phyloP scores from a whole-genome alignment of 768 basidiomycete species.

The Tulasnella sp. region DNA sequence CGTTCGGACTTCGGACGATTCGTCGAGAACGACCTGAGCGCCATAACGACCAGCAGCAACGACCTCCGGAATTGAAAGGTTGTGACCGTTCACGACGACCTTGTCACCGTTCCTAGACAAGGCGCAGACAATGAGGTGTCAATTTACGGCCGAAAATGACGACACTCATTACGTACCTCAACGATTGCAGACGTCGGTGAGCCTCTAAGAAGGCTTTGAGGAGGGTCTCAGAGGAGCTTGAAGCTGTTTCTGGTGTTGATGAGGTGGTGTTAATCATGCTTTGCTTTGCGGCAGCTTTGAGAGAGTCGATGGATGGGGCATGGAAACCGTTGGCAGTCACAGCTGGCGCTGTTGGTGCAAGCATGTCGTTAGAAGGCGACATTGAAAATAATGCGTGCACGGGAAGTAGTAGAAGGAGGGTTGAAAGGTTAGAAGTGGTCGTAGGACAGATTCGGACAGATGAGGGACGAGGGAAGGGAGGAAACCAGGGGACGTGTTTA shows the following conservation, averaged over 20 bases:
- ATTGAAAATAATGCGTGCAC: background rate
- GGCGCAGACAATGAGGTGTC: slow-evolving; percentile 44
- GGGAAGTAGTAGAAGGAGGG: background rate
- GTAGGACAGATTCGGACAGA: background rate
- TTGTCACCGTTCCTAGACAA: slow-evolving; percentile 63
- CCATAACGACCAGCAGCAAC: slow-evolving; percentile 72
- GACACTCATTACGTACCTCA: slow-evolving; percentile 16
- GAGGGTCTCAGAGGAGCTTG: slow-evolving; percentile 16
- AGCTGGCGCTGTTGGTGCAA: slow-evolving; percentile 1
- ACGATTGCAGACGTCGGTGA: slow-evolving; percentile 26
- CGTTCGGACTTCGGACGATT: slow-evolving; percentile 52
- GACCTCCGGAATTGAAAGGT: slow-evolving; percentile 74
- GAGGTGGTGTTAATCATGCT: slow-evolving; percentile 6
- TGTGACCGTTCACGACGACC: slow-evolving; percentile 69
- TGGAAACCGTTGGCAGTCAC: slow-evolving; percentile 14
- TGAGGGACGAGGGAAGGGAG: slow-evolving; percentile 3
- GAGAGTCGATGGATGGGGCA: slow-evolving; percentile 20
- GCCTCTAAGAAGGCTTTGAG: slow-evolving; percentile 32
- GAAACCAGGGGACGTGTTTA: background rate
- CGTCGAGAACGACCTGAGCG: slow-evolving; percentile 56
- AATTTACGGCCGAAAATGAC: background rate
- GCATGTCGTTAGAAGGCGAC: slow-evolving; percentile 7
- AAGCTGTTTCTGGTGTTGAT: slow-evolving; percentile 14
- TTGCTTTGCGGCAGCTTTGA: slow-evolving; percentile 29
- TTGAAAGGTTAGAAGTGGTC: background rate